These are phyloP conservation scores for Boletus patriciae DNA, from an alignment of 768 basidiomycete genomes.

Conservation along the genomic window DNA sequence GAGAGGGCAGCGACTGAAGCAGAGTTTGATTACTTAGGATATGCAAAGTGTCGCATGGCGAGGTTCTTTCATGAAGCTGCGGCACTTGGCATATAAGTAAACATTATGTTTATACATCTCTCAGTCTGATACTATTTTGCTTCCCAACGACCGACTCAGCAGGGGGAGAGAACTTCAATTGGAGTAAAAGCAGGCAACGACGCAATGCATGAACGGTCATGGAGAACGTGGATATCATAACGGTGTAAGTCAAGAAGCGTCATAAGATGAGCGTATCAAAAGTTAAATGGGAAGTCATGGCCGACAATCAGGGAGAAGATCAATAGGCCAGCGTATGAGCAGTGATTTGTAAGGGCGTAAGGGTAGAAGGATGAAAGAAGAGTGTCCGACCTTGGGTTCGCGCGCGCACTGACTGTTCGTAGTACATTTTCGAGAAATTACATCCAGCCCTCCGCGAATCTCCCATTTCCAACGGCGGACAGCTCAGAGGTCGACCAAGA, in stretches of 20 bases:
- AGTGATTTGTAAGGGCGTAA: constrained; percentile 8
- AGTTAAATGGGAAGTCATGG: constrained; percentile 23
- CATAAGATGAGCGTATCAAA: constrained; percentile 30
- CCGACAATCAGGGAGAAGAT: constrained; percentile 9
- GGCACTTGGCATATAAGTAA: constrained; percentile 39
- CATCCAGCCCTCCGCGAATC: constrained; percentile 54
- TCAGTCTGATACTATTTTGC: not conserved
- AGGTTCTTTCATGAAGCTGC: constrained; percentile 59
- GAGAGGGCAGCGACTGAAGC: constrained; percentile 51
- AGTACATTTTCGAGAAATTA: constrained; percentile 15
- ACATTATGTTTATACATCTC: not conserved
- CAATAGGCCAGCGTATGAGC: constrained; percentile 8
- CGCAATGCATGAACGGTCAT: constrained; percentile 34
- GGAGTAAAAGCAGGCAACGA: constrained; percentile 47
- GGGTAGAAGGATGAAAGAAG: constrained; percentile 18
- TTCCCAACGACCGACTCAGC: not conserved
- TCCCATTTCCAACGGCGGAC: constrained; percentile 46
- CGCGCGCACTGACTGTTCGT: constrained; percentile 1
- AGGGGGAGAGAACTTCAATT: constrained; percentile 37
- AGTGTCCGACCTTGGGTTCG: constrained; percentile 44
- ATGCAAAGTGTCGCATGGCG: constrained; percentile 68
- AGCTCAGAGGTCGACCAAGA: constrained; percentile 62
- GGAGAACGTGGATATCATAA: constrained; percentile 42
- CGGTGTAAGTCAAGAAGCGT: constrained; percentile 37
- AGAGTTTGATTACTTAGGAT: constrained; percentile 90